These are phyloP conservation scores for Puccinellia tenuiflora DNA, from an alignment of 176 grass and related monocot species.

Conservation along the genomic window DNA sequence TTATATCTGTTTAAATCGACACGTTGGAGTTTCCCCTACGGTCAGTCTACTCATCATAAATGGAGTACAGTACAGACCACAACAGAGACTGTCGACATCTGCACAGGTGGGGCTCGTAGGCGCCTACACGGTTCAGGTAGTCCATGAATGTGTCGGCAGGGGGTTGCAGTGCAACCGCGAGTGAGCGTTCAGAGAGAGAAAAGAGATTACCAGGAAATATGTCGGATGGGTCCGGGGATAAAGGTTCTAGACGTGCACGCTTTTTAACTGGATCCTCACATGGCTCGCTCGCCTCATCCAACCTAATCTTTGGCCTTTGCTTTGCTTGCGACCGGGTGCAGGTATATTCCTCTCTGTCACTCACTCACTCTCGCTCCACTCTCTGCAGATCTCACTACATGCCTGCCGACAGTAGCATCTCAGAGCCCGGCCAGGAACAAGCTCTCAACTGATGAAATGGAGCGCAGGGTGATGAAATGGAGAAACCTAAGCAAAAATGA, in stretches of 20 bases:
- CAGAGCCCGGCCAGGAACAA: too few relatives aligned
- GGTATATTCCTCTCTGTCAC: conserved; percentile 32
- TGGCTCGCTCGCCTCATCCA: conserved; percentile 22
- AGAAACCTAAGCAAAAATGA: background rate
- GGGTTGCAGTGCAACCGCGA: background rate
- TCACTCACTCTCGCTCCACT: background rate
- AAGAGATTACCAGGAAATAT: background rate
- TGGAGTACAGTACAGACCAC: background rate
- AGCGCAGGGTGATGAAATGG: too few relatives aligned
- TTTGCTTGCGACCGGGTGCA: conserved; percentile 53
- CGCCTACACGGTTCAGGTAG: background rate
- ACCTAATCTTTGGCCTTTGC: conserved; percentile 36
- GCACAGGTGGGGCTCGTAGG: background rate
- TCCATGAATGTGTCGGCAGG: conserved; percentile 22
- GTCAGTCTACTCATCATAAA: background rate
- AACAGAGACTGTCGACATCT: background rate
- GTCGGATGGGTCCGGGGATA: conserved; percentile 18
- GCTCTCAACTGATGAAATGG: too few relatives aligned
- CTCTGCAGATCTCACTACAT: too few relatives aligned
- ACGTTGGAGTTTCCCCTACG: too few relatives aligned
- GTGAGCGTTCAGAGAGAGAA: background rate
- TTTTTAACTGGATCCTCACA: conserved; percentile 29
- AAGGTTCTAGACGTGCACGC: conserved; percentile 29
- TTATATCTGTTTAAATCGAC: too few relatives aligned
- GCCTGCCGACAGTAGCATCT: too few relatives aligned